Conservation (phyloP, 345 rosid genomes). For the Hypericum perforatum region DNA sequence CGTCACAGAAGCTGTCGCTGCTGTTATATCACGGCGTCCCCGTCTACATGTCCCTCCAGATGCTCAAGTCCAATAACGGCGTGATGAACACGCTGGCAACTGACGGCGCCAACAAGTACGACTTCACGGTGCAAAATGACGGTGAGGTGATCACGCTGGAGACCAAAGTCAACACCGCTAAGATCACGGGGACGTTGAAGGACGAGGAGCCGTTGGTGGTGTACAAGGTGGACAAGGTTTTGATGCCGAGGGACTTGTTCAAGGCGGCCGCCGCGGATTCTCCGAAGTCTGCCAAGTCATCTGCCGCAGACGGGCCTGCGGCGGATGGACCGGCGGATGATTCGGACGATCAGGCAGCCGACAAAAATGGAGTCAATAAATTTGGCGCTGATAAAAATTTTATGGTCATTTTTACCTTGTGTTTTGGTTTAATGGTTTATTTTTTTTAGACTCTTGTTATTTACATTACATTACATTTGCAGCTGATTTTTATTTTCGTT, state of each 20-base stretch:
- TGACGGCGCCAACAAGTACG: constrained; percentile 22
- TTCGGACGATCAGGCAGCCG: constrained; percentile 15
- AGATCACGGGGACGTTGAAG: constrained; percentile 20
- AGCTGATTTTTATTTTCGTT: too few species aligned
- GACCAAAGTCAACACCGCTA: constrained; percentile 21
- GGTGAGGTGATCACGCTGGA: constrained; percentile 20
- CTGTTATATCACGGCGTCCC: constrained; percentile 23
- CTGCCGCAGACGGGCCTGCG: neutral
- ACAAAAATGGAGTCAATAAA: neutral
- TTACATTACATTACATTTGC: too few species aligned
- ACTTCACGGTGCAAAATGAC: constrained; percentile 21
- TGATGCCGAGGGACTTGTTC: constrained; percentile 20
- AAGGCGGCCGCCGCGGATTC: constrained; percentile 15
- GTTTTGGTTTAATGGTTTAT: too few species aligned
- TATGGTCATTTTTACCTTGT: too few species aligned
- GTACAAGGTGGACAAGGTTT: constrained; percentile 18
- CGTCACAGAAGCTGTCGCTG: constrained; percentile 11
- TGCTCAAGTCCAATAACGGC: constrained; percentile 20
- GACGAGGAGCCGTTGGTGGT: constrained; percentile 24
- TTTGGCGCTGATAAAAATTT: too few species aligned
- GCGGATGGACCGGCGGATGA: constrained; percentile 10
- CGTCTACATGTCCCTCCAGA: constrained; percentile 21
- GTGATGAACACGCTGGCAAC: constrained; percentile 24
- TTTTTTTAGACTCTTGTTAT: too few species aligned
- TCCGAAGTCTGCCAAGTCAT: constrained; percentile 9